Conservation (phyloP, 768 basidiomycete genomes). For the Lentinula lateritia region DNA sequence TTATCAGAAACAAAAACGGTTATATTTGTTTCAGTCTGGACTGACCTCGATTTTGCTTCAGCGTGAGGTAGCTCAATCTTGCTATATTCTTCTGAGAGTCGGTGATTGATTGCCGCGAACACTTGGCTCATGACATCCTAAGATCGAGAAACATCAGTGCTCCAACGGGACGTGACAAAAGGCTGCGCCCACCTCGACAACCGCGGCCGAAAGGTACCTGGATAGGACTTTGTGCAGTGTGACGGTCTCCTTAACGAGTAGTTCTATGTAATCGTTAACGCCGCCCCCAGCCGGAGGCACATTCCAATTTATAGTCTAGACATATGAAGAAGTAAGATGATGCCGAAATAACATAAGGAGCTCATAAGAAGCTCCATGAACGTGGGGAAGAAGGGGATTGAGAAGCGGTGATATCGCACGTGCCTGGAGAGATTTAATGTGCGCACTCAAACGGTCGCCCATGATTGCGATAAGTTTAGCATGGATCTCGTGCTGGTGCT, state of each 20-base stretch:
- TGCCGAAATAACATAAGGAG: not conserved
- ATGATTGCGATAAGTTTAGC: constrained; percentile 97
- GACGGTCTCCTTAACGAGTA: constrained; percentile 90
- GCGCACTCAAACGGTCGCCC: constrained; percentile 86
- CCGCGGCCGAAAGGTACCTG: constrained; percentile 71
- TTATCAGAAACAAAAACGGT: not conserved
- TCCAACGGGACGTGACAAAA: not conserved
- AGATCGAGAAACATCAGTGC: constrained; percentile 9
- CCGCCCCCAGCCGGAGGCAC: constrained; percentile 53
- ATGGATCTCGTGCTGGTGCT: constrained; percentile 99
- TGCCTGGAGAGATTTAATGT: constrained; percentile 80
- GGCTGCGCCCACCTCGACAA: constrained; percentile 70
- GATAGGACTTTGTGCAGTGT: constrained; percentile 94
- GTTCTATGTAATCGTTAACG: constrained; percentile 86
- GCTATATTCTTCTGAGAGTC: constrained; percentile 80
- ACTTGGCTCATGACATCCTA: constrained; percentile 95
- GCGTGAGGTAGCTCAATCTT: constrained; percentile 77
- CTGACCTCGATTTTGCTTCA: constrained; percentile 80
- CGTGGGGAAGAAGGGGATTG: not conserved
- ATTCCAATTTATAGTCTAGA: constrained; percentile 76
- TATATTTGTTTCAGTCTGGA: not conserved
- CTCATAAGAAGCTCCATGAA: not conserved
- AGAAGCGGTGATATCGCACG: constrained; percentile 14
- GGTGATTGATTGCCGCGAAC: constrained; percentile 87
- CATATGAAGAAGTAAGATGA: not conserved